These are phyloP conservation scores for Eragrostis tef DNA, from an alignment of 202 grass and related monocot species.

Conservation along the genomic window DNA sequence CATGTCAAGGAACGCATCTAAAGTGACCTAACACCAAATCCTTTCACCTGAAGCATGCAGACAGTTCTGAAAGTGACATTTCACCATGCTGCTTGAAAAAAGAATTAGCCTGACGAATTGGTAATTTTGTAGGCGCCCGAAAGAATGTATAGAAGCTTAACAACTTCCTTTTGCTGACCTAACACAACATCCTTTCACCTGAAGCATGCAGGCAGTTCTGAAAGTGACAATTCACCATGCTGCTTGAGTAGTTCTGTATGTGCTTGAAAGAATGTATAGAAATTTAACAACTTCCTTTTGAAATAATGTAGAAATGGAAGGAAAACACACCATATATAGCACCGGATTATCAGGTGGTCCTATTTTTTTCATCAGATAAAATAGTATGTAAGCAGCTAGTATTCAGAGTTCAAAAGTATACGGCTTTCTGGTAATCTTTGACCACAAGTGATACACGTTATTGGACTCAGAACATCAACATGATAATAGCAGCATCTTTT, in stretches of 20 bases:
- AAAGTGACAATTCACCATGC: constrained; percentile 17
- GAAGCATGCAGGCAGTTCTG: not conserved
- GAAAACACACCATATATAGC: not conserved
- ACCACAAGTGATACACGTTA: constrained; percentile 5
- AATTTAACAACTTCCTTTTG: not conserved
- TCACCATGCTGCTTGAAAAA: no score
- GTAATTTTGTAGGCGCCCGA: not conserved
- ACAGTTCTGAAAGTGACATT: no score
- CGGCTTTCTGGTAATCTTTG: not conserved
- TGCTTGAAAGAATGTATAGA: not conserved
- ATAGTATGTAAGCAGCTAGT: not conserved
- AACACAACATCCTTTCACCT: not conserved
- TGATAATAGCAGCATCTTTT: not conserved
- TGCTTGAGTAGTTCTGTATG: not conserved
- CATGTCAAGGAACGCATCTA: constrained; percentile 19
- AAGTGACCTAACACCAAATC: constrained; percentile 38
- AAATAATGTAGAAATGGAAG: not conserved
- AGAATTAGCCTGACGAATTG: no score
- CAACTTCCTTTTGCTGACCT: not conserved
- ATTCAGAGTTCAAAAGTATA: constrained; percentile 5
- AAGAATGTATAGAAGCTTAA: not conserved
- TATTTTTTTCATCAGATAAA: constrained; percentile 18
- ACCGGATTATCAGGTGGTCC: not conserved
- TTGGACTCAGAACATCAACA: not conserved
- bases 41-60: not conserved